phyloP scores from a whole-genome alignment of 805 yeast species.

The Spathaspora arborariae region DNA sequence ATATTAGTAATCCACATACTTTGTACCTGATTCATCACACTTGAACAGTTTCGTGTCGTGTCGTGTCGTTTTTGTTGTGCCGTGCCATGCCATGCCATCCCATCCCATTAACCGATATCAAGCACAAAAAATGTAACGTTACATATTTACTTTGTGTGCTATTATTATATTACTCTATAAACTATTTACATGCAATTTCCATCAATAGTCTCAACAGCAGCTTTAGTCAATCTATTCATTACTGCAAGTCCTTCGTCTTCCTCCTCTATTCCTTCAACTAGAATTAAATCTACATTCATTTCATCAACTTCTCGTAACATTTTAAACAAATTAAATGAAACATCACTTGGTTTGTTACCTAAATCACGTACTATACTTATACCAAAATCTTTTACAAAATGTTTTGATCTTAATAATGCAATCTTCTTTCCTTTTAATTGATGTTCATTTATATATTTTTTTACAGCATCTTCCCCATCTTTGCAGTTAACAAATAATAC shows the following conservation, averaged over 20 bases:
- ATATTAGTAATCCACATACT: too few species aligned
- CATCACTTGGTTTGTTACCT: conserved; percentile 50
- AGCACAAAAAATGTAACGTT: not conserved
- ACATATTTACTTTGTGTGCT: not conserved
- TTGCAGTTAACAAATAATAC: conserved; percentile 54
- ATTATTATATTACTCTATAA: not conserved
- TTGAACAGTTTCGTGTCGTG: too few species aligned
- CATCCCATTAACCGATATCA: not conserved
- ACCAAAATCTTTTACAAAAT: conserved; percentile 19
- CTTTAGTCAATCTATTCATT: conserved; percentile 86
- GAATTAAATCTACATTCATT: conserved; percentile 59
- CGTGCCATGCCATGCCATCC: too few species aligned
- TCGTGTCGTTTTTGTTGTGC: too few species aligned
- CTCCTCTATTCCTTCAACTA: conserved; percentile 81
- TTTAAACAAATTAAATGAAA: conserved; percentile 74
- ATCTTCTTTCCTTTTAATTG: conserved; percentile 24
- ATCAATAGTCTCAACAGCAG: conserved; percentile 55
- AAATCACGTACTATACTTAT: conserved; percentile 28
- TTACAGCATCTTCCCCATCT: conserved; percentile 36
- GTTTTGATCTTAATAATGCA: conserved; percentile 49
- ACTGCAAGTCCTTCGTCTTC: conserved; percentile 85
- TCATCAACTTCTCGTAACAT: conserved; percentile 74
- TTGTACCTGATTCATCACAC: too few species aligned
- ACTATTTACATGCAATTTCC: not conserved
- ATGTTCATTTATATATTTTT: conserved; percentile 15